phyloP scores from a whole-genome alignment of 768 basidiomycete genomes.

The Phylloporus sp. region DNA sequence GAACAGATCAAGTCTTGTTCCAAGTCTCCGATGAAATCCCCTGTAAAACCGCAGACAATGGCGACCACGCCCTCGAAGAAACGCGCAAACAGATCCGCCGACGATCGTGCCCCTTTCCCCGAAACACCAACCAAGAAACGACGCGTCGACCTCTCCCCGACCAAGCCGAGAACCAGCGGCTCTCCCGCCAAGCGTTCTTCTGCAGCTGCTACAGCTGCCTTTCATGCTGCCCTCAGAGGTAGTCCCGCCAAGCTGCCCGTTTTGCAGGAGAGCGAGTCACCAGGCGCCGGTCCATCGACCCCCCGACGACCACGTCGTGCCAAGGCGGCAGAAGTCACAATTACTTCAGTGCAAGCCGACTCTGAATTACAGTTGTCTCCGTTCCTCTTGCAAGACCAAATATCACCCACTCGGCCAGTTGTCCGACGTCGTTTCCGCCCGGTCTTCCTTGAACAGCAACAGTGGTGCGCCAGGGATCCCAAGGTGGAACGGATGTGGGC shows the following conservation, averaged over 20 bases:
- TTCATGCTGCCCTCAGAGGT: slow-evolving; percentile 15
- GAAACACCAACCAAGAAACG: slow-evolving; percentile 42
- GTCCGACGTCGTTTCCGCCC: slow-evolving; percentile 42
- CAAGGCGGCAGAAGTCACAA: slow-evolving; percentile 1
- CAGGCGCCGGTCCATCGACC: slow-evolving; percentile 21
- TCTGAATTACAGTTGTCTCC: slow-evolving; percentile 26
- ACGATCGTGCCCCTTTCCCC: slow-evolving; percentile 31
- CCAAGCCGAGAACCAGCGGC: slow-evolving; percentile 10
- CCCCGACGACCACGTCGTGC: slow-evolving; percentile 16
- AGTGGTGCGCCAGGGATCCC: slow-evolving; percentile 44
- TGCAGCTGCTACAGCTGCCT: slow-evolving; percentile 10
- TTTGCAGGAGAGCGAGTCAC: not conserved
- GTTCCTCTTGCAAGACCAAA: slow-evolving; percentile 12
- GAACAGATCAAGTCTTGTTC: slow-evolving; percentile 19
- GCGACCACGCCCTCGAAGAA: slow-evolving; percentile 29
- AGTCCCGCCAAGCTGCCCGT: slow-evolving; percentile 3
- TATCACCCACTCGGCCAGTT: slow-evolving; percentile 6
- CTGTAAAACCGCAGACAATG: slow-evolving; percentile 12
- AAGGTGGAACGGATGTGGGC: slow-evolving; percentile 28
- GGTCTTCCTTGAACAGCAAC: slow-evolving; percentile 45
- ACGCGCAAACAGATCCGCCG: slow-evolving; percentile 33
- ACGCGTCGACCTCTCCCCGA: slow-evolving; percentile 23
- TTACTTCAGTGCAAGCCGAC: slow-evolving; percentile 12
- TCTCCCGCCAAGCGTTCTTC: slow-evolving; percentile 8
- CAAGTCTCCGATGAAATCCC: slow-evolving; percentile 20